Evolutionary conservation across 75 land plant genomes (phyloP).

Genomic region (Cunninghamia lanceolata): DNA sequence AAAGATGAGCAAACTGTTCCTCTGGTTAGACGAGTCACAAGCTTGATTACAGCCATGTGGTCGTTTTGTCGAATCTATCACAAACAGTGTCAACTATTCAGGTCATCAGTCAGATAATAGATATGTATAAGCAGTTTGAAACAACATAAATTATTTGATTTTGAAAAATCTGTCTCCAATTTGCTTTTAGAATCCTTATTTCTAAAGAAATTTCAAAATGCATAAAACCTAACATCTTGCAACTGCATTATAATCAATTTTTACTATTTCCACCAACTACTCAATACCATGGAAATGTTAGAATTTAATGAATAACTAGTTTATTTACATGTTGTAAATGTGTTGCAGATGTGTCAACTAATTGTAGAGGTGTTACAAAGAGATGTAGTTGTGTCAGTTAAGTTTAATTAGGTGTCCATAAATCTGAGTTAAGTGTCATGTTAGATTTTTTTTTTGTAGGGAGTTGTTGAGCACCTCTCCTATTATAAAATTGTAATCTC

Average conservation of each 20-base stretch:
- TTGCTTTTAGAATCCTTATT: background rate
- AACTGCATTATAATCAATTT: background rate
- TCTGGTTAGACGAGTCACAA: conserved; percentile 82
- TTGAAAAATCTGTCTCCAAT: background rate
- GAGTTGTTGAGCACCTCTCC: too few relatives aligned
- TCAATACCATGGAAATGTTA: background rate
- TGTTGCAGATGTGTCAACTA: too few relatives aligned
- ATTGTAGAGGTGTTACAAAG: too few relatives aligned
- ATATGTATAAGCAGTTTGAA: background rate
- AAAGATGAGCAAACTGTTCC: conserved; percentile 87
- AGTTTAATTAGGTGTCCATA: too few relatives aligned
- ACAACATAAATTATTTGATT: background rate
- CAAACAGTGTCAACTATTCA: background rate
- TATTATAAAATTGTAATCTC: too few relatives aligned
- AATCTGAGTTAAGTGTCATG: too few relatives aligned
- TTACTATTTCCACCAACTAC: background rate
- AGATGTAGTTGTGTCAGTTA: too few relatives aligned
- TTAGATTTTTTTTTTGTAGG: too few relatives aligned
- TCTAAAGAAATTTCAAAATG: background rate
- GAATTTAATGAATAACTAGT: too few relatives aligned
- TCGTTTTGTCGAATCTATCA: conserved; percentile 95
- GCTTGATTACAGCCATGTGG: conserved; percentile 89
- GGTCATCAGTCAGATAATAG: background rate
- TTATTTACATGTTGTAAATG: too few relatives aligned
- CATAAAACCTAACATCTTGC: background rate